Base-by-base conservation (phyloP, 305 asterid species). In the Lippia alba region DNA sequence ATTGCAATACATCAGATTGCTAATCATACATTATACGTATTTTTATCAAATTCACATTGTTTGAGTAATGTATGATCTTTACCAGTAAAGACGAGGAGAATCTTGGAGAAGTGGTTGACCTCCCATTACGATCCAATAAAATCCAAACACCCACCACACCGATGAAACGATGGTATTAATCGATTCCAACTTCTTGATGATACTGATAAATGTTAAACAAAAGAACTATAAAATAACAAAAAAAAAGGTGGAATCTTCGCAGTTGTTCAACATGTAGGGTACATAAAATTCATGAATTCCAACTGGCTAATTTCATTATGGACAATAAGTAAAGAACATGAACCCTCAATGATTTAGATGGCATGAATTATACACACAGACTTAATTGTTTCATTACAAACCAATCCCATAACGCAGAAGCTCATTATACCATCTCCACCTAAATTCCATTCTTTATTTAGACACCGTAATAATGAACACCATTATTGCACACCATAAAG, bases 61-160 rank as follows among this genome's bases (percentile, higher is more conserved):
- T 36, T 36, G 4, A 36, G 41, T 4, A 36, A 36, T 36, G 9
- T 36, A 36, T 4, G 8, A 36, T 36, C 55, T 4, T 14, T 82
- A 92, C 98, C 98, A 85, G 85, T 92, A 92, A 50, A 92, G 95
- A 57, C 87, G 88, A n/a, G 98, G 98, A 57, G 97, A 84, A 57
- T 84, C 89, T 70, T 82, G 92, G 67, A 84, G 80, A 73, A 90
- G 95, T 10, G 83, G 67, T 70, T 84, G 96, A 73, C 98, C 98
- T 58, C 98, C 96, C 61, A 73, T 76, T 33, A 84, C 81, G 46
- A 83, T 80, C 98, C 98, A 90, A 71, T 88, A 90, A 74, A 90
- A 92, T 44, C 98, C 98, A 40, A 92, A 83, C 45, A 88, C 86
- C 96, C 96, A 92, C 98, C 98, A 90, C 64, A 88, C 76, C 4